Base-by-base conservation (phyloP, 306 rosid genomes). In the Bauhinia variegata region DNA sequence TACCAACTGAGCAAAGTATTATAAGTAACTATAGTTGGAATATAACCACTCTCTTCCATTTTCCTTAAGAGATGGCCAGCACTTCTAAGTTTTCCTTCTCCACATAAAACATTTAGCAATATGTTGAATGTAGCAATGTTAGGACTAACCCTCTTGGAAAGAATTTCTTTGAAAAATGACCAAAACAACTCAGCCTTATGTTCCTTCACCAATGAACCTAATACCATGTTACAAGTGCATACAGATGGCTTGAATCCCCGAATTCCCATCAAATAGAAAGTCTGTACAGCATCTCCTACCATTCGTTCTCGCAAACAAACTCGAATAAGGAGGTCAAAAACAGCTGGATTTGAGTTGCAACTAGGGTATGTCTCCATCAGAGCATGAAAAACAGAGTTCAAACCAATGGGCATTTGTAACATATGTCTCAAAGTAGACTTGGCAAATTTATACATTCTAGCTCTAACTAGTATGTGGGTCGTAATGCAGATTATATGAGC, bases 1-100 rank as follows among this genome's bases (percentile, higher is more conserved):
- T 83, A 87, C 91, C 93, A 84, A 77, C 77, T 80, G 68, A 89
- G 89, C 84, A 89, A 63, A 32, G 91, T 82, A 79, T 89, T 89
- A 61, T 86, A 86, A 39, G 86, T 84, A 47, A 87, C 83, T 4
- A 73, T 57, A 9, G 80, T 82, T 1, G 93, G 96, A 73, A 55
- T 64, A 75, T 59, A 73, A 34, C 91, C 91, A 10, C 78, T 74
- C 54, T 75, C 79, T 69, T 89, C 96, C 92, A 89, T 86, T 76
- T 73, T 82, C 74, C 65, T 80, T 75, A 89, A 66, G 7, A 87
- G 81, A 73, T 67, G 28, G 51, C 81, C 65, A 18, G 87, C 96
- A 79, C 77, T 79, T 63, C 67, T 84, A 67, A 89, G 82, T 78
- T 75, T 79, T 72, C 93, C 87, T 41, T 76, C 87, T 48, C 67